A percentile compares a stretch with the other conserved stretches of the same genome.
Evolutionary conservation across 2,329 filamentous ascomycete species (phyloP).

Genomic region (Nemania sp.): DNA sequence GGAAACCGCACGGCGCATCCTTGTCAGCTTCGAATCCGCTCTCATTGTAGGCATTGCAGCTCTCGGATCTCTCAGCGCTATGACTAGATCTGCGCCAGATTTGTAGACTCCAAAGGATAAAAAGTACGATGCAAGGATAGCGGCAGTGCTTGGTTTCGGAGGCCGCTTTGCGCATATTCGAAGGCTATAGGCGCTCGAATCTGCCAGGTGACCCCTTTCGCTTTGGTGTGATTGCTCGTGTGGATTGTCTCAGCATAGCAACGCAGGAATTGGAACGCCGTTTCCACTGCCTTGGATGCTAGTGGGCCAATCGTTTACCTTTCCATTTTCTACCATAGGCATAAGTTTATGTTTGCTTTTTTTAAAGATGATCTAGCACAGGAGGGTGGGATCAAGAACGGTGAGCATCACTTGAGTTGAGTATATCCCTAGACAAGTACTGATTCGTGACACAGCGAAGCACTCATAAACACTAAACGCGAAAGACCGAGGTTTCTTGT

Average conservation of each 20-base stretch:
- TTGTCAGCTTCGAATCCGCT: slow-evolving; percentile 11
- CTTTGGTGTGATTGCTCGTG: slow-evolving; percentile 2
- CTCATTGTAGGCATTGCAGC: not conserved
- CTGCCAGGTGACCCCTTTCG: not conserved
- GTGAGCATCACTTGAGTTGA: not conserved
- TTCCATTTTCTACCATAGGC: not conserved
- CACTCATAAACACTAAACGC: not conserved
- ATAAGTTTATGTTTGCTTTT: not conserved
- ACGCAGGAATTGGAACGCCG: not conserved
- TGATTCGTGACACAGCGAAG: not conserved
- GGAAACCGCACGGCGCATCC: not conserved
- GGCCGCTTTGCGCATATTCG: not conserved
- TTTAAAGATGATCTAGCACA: not conserved
- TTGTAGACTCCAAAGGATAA: not conserved
- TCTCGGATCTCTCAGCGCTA: slow-evolving; percentile 4
- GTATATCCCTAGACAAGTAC: not conserved
- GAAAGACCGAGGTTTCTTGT: too few relatives aligned
- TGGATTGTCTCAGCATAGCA: not conserved
- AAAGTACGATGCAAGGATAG: not conserved
- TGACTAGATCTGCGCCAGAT: not conserved
- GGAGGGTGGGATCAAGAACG: not conserved
- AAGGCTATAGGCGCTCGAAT: not conserved
- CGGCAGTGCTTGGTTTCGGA: not conserved
- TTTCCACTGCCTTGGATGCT: slow-evolving; percentile 2
- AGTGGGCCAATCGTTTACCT: not conserved